A percentile compares a stretch with the other conserved stretches of the same genome.
These are phyloP conservation scores for Isatis tinctoria DNA, from an alignment of 345 rosid species.

Conservation along the genomic window DNA sequence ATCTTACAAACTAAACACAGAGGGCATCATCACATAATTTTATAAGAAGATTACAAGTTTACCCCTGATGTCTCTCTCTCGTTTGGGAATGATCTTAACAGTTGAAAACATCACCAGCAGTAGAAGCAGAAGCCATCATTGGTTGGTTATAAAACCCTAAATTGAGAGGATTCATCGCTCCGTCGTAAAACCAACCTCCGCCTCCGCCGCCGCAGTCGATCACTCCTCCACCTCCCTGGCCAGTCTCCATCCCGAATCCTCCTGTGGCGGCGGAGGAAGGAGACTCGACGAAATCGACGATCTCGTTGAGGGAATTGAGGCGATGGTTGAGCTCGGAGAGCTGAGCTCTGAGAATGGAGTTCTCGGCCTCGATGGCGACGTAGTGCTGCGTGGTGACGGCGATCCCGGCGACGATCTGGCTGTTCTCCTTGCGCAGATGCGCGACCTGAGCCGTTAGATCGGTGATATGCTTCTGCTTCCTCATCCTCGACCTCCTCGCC, in stretches of 20 bases:
- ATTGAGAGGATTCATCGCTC: slow-evolving; percentile 38
- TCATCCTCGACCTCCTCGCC: slow-evolving; percentile 82
- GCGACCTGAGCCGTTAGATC: slow-evolving; percentile 46
- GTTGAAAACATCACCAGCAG: slow-evolving; percentile 24
- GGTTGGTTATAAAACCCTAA: slow-evolving; percentile 54
- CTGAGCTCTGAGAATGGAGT: slow-evolving; percentile 73
- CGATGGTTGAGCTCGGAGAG: slow-evolving; percentile 56
- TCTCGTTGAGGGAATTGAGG: slow-evolving; percentile 64
- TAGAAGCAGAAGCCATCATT: slow-evolving; percentile 52
- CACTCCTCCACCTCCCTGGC: neutral
- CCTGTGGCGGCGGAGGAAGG: slow-evolving; percentile 5
- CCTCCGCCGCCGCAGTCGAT: slow-evolving; percentile 7
- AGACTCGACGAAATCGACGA: slow-evolving; percentile 35
- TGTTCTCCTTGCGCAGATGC: slow-evolving; percentile 45
- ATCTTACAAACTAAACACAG: neutral
- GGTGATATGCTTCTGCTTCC: slow-evolving; percentile 70
- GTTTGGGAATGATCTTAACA: too few species aligned
- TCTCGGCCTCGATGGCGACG: slow-evolving; percentile 54
- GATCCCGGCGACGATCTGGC: slow-evolving; percentile 44
- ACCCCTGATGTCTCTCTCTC: slow-evolving; percentile 2
- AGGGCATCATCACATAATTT: neutral
- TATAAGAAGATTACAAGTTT: neutral
- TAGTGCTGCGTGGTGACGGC: slow-evolving; percentile 48
- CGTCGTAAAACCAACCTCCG: slow-evolving; percentile 23
- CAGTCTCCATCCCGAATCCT: slow-evolving; percentile 23